Evolutionary conservation across 2,329 filamentous ascomycete species (phyloP).

Genomic region (Trichoderma atroviride): DNA sequence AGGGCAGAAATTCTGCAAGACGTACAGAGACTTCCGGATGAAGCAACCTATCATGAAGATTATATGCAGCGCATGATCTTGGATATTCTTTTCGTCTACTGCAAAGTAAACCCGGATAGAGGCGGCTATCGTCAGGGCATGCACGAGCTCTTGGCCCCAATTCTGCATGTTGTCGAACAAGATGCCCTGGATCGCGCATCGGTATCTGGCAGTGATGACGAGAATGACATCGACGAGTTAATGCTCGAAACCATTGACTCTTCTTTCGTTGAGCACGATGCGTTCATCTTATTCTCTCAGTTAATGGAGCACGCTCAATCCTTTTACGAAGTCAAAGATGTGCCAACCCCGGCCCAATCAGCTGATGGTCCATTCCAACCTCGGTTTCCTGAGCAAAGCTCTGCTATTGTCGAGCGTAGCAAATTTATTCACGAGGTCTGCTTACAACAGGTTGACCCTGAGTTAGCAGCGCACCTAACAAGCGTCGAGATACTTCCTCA

Average conservation of each 20-base stretch:
- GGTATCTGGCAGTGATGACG: slow-evolving; percentile 35
- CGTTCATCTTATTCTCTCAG: slow-evolving; percentile 80
- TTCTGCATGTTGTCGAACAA: slow-evolving; percentile 79
- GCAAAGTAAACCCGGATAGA: slow-evolving; percentile 83
- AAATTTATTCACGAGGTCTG: slow-evolving; percentile 83
- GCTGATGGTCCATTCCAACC: slow-evolving; percentile 29
- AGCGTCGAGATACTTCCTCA: slow-evolving; percentile 91
- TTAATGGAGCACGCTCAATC: slow-evolving; percentile 85
- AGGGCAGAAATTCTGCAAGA: slow-evolving; percentile 92
- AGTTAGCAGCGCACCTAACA: slow-evolving; percentile 77
- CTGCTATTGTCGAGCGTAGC: slow-evolving; percentile 78
- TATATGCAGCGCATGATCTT: slow-evolving; percentile 78
- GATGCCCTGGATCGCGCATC: slow-evolving; percentile 69
- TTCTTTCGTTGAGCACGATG: slow-evolving; percentile 82
- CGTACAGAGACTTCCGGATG: slow-evolving; percentile 90
- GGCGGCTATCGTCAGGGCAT: slow-evolving; percentile 97
- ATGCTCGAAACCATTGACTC: slow-evolving; percentile 66
- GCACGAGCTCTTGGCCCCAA: slow-evolving; percentile 91
- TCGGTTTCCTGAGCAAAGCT: slow-evolving; percentile 43
- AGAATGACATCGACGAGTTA: slow-evolving; percentile 56
- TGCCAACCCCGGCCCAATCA: slow-evolving; percentile 5
- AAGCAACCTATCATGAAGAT: slow-evolving; percentile 82
- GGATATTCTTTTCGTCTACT: slow-evolving; percentile 91
- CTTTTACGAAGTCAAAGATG: slow-evolving; percentile 73
- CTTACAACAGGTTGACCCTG: slow-evolving; percentile 77